Base-by-base conservation (phyloP, 371 early-diverging fungal genomes). In the Funneliformis caledonium region DNA sequence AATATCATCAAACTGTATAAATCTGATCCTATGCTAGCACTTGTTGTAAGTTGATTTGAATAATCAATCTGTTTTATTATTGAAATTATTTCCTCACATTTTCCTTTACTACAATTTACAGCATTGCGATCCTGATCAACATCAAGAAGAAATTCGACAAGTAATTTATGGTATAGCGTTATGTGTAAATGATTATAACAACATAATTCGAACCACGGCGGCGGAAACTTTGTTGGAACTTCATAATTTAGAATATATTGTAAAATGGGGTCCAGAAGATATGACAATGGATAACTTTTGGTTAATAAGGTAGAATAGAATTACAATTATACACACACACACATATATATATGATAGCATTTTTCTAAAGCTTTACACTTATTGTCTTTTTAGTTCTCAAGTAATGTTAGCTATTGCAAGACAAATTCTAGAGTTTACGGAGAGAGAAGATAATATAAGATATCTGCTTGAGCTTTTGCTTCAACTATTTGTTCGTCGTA, bases 1-100 rank as follows among this genome's bases (percentile, higher is more conserved):
- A 91, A 91, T 81, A 87, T 95, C 77, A 87, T 96, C 50, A 91
- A 92, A 81, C 87, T 93, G 61, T 96, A 94, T 85, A 89, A 90
- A 56, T 88, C 87, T 26, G 93, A 93, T 84, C 95, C 95, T 2
- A 85, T 89, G 70, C 82, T 95, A 82, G 94, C 93, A 5, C 89
- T 94, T 65, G 87, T 87, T 9, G 93, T 93, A 88, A 85, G 88
- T 86, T 14, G 61, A 10, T 82, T 61, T 50, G 45, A 31, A 33
- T 7, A 12, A n/a, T 50, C 33, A 12, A 11, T 52, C 2, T 48
- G 48, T 11, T 16, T 10, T 19, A 9, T 52, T 31, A 14, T 33
- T 19, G 14, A 42, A 22, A 9, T 42, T 37, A 26, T 79, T 33
- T 43, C n/a, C 37, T 43, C 14, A 43, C 6, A 48, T 12, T 56